Base-by-base conservation (phyloP, 352 stramenopile genomes). In the Halophytophthora polymorphica region DNA sequence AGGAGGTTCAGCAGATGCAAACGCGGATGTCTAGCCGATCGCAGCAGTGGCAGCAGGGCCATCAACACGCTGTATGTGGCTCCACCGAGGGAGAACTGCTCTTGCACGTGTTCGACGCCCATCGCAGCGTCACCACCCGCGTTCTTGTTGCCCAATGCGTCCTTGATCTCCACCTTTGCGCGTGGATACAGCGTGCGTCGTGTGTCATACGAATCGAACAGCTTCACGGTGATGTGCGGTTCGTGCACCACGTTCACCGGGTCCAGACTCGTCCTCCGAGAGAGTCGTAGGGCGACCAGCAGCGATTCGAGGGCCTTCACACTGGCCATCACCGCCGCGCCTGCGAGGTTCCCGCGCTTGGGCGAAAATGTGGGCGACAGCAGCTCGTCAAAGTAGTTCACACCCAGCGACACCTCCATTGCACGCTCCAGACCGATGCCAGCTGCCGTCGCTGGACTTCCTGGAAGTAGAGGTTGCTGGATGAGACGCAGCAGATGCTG, bases 381-480 rank as follows among this genome's bases (percentile, higher is more conserved):
- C 15, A 83, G 51, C 7, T 85, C 68, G 38, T 89, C 74, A 54
- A 91, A 91, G 56, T 91, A 91, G 45, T 89, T 89, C 2, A 83
- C 76, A 2, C 81, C 81, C 37, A 77, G 41, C 0, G 63, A 61
- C 2, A 73, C 42, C 12, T 62, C 55, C 64, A 77, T 68, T 8
- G 59, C 52, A 34, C 44, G 44, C 18, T 65, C 49, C 49, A 71
- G 14, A 19, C 13, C 49, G 29, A 12, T 21, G 13, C 23, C 22
- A 38, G 6, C 46, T 18, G 15, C 22, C 1, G 42, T 44, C 2
- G 23, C 57, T 6, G 52, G 39, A 6, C 43, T 64, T 31, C 45
- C 39, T 6, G 64, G 53, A 2, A 90, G 56, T 40, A 93, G 52
- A 10, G 83, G 83, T 53, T 86, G 64, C 39, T 83, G 72, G 1